These are phyloP conservation scores for Dillenia suffruticosa DNA, from an alignment of 164 flowering plant genomes.

Conservation along the genomic window DNA sequence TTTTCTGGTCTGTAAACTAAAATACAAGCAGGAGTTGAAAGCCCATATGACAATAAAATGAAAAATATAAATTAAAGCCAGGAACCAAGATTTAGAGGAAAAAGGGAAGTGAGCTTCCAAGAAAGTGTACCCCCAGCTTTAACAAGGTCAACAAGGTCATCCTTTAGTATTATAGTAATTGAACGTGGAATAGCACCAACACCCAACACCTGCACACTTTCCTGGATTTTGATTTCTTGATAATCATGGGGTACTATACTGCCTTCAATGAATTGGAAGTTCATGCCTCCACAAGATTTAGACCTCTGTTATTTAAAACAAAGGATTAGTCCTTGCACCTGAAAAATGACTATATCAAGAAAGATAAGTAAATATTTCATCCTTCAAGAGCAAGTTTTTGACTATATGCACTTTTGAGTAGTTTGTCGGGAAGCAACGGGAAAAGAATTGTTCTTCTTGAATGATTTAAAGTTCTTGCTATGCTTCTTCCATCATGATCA, in stretches of 20 bases:
- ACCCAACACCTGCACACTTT: slow-evolving; percentile 80
- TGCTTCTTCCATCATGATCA: too few species aligned
- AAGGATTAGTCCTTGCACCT: slow-evolving; percentile 9
- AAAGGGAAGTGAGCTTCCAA: slow-evolving; percentile 1
- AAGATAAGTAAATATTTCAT: not conserved
- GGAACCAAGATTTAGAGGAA: not conserved
- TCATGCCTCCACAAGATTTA: slow-evolving; percentile 63
- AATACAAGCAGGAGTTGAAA: not conserved
- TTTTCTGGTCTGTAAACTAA: not conserved
- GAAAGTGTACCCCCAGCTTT: slow-evolving; percentile 88
- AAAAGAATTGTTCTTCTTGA: too few species aligned
- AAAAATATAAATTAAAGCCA: not conserved
- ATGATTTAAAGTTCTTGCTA: too few species aligned
- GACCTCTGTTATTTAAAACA: slow-evolving; percentile 35
- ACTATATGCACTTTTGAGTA: not conserved
- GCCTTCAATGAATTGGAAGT: slow-evolving; percentile 56
- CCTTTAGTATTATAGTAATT: slow-evolving; percentile 69
- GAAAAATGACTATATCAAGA: not conserved
- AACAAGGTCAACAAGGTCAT: slow-evolving; percentile 94
- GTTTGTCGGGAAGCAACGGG: too few species aligned
- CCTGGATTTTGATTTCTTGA: slow-evolving; percentile 98
- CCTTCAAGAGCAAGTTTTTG: not conserved
- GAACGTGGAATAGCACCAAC: slow-evolving; percentile 99
- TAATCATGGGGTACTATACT: slow-evolving; percentile 78
- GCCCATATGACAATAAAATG: not conserved